Evolutionary conservation across 2,329 filamentous ascomycete species (phyloP).

Genomic region (Aspergillus spinulosporus): DNA sequence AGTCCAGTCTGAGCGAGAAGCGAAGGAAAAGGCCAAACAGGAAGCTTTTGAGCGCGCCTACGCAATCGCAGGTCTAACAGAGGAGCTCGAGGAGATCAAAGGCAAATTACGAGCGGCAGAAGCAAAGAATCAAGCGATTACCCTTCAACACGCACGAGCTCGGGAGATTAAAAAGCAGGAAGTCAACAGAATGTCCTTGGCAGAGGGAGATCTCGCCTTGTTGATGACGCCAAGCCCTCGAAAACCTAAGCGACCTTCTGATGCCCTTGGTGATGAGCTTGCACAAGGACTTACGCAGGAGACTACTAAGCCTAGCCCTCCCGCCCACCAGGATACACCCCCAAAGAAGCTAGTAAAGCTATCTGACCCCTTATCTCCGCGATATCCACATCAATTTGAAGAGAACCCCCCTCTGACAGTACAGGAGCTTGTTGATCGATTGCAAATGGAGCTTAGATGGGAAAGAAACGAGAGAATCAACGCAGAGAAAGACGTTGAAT

Average conservation of each 20-base stretch:
- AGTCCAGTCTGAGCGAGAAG: constrained; percentile 51
- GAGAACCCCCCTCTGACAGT: constrained; percentile 31
- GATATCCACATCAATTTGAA: constrained; percentile 28
- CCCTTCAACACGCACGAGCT: constrained; percentile 36
- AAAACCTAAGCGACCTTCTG: constrained; percentile 36
- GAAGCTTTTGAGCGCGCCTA: constrained; percentile 51
- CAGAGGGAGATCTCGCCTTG: constrained; percentile 36
- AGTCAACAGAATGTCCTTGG: constrained; percentile 30
- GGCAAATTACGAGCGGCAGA: constrained; percentile 42
- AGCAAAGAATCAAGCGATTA: constrained; percentile 37
- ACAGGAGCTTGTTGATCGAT: constrained; percentile 44
- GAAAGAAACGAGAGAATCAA: constrained; percentile 54
- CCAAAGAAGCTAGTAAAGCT: constrained; percentile 26
- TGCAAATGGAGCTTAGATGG: constrained; percentile 52
- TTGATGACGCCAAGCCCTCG: constrained; percentile 33
- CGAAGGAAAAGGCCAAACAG: constrained; percentile 48
- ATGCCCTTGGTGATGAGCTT: constrained; percentile 29
- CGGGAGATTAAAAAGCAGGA: constrained; percentile 33
- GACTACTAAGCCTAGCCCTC: background rate
- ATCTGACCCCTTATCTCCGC: constrained; percentile 31
- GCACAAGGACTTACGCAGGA: constrained; percentile 1
- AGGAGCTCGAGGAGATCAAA: constrained; percentile 47
- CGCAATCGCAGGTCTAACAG: constrained; percentile 46
- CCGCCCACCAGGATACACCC: background rate
- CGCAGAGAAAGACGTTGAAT: constrained; percentile 58